Evolutionary conservation across 208 protist species (phyloP), one percentile per base, ranked within the genome.

Genomic region (Acanthamoeba culbertsoni): DNA sequence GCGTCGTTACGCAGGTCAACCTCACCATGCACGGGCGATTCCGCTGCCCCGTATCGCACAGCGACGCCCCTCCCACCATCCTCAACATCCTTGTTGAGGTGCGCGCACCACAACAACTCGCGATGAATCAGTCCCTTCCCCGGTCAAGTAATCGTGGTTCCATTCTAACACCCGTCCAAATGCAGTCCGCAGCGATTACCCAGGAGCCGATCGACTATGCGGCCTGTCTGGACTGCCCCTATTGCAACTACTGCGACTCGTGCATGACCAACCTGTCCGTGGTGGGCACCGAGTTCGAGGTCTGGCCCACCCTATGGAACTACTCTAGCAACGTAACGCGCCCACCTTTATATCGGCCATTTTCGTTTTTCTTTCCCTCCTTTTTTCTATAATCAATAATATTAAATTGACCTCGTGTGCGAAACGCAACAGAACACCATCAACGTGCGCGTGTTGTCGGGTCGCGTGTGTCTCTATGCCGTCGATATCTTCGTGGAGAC

Each of bases 1-100:
- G 63, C n/a, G 20, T 92, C 18, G 88, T 92, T 28, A 57, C 45
- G 42, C 88, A 92, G 62, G 43, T 92, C 88, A 92, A 92, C 35
- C 33, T 92, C 16, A 92, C 88, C 48, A 79, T 92, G 88, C 46
- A 79, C 46, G 88, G 88, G 1, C 55, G 88, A 3, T 92, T 92
- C 37, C 55, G 48, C 55, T 92, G 88, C 28, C 42, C 42, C 28
- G 16, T 57, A 16, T 33, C 62, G 7, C 23, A 51, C 14, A 86
- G 48, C 45, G 31, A 86, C 20, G 20, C 53, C 5, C 46, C 46
- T 18, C 84, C 84, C 35, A 91, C 84, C 40, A 91, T 91, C n/a
- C 57, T 91, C 84, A 91, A 62, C 57, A 71, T 91, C 31, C 42
- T 71, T 16, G 59, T 91, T 14, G 57, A 63, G 31, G 82, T 90